Evolutionary conservation across 768 basidiomycete species (phyloP), one percentile per base, ranked within the genome.

Genomic region (Clavaria fumosa): DNA sequence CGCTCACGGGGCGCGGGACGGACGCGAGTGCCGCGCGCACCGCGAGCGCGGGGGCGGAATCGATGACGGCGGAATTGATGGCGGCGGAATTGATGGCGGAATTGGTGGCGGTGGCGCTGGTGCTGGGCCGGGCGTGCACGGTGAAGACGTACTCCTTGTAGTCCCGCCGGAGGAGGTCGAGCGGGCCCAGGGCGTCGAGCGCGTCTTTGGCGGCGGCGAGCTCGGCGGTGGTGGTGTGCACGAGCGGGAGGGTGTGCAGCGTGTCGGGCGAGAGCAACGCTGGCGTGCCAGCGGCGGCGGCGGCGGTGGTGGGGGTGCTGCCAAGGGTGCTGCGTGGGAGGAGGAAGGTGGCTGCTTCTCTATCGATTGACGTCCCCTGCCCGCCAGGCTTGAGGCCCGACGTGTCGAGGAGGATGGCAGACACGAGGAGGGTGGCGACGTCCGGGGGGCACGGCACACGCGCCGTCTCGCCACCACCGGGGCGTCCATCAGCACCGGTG

Each of bases 131-230:
- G 59, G 64, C 67, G 1, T 62, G 50, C 2, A 76, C 66, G 0
- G 60, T 55, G 41, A 72, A 55, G 1, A 55, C 52, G 50, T 89
- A 93, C 45, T 93, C 77, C 54, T 99, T 97, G 65, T 90, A 99
- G 58, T 99, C 95, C n/a, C 95, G 63, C 9, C 88, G 67, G 4
- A 99, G 67, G 14, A 96, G 70, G 50, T 96, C 89, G 39, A 70
- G 65, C 0, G 74, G 72, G 5, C 59, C 61, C 12, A 96, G 64
- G 43, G 74, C 67, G 1, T 71, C 69, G 6, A 97, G 61, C 41
- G 78, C 70, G 3, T 48, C 47, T 53, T 97, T 99, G 57, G 71
- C 72, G 2, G 49, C 46, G 35, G 59, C 41, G 17, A 88, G 64
- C 2, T 55, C 52, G 23, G 53, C 50, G 2, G 67, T 61, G 10